Percentiles rank a stretch among this genome's conserved stretches.
Evolutionary conservation across 257 asterid genomes (phyloP).

Genomic region (Nicotiana tabacum): DNA sequence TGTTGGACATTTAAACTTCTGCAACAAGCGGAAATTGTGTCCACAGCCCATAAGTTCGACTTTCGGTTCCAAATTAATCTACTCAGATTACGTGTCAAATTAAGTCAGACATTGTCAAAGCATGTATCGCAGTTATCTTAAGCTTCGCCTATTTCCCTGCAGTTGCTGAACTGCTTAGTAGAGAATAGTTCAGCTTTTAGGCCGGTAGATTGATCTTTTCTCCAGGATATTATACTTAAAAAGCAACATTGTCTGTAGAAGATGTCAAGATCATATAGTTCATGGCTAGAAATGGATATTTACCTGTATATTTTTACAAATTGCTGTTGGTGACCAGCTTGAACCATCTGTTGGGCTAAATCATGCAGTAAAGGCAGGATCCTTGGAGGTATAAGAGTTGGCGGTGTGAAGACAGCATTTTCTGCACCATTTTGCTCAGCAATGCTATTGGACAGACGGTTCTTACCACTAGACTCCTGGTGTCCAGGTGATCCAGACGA

Average conservation of each 20-base stretch:
- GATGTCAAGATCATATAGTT: neutral
- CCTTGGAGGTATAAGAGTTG: slow-evolving; percentile 88
- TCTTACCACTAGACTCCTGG: slow-evolving; percentile 49
- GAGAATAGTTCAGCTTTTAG: neutral
- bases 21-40: neutral
- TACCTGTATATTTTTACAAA: slow-evolving; percentile 81
- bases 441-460: slow-evolving; percentile 56
- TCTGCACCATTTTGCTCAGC: slow-evolving; percentile 56
- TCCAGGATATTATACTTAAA: neutral
- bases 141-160: neutral
- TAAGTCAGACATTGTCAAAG: neutral
- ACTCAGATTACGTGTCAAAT: too few relatives aligned
- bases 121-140: neutral
- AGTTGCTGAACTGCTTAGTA: neutral
- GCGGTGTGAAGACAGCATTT: slow-evolving; percentile 68
- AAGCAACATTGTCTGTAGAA: neutral
- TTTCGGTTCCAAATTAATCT: neutral
- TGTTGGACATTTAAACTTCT: neutral
- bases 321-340: slow-evolving; percentile 86
- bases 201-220: neutral
- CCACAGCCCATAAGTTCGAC: neutral
- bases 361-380: slow-evolving; percentile 93
- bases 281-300: neutral
- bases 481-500: slow-evolving; percentile 82
- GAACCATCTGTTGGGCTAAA: slow-evolving; percentile 88